These are phyloP conservation scores for Vicia villosa DNA, from an alignment of 306 rosid genomes.

Conservation along the genomic window DNA sequence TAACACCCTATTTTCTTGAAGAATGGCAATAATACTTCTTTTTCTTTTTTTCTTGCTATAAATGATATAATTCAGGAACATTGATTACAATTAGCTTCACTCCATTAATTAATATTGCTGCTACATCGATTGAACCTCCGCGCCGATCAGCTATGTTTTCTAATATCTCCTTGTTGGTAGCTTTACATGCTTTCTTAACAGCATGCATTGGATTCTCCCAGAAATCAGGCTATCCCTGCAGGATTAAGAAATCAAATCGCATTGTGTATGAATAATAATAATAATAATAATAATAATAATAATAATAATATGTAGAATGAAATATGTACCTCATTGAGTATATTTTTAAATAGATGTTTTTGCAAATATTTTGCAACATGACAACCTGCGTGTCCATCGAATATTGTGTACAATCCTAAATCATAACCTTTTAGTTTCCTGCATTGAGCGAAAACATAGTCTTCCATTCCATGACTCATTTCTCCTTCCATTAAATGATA, in stretches of 20 bases:
- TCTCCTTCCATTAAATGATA: conserved; percentile 50
- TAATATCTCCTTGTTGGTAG: conserved; percentile 54
- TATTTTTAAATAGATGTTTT: conserved; percentile 57
- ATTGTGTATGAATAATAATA: not conserved
- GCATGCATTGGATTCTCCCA: conserved; percentile 61
- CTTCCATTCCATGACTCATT: conserved; percentile 65
- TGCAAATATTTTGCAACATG: conserved; percentile 63
- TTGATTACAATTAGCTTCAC: conserved; percentile 49
- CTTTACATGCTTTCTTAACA: conserved; percentile 52
- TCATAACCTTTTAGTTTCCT: conserved; percentile 47
- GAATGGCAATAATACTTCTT: no score
- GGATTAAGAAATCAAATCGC: conserved; percentile 27
- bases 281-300: no score
- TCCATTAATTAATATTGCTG: conserved; percentile 57
- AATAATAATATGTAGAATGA: not conserved
- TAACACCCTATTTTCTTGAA: no score
- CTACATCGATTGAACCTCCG: conserved; percentile 73
- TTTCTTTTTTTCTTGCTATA: no score
- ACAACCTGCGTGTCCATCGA: conserved; percentile 62
- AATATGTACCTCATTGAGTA: conserved; percentile 45
- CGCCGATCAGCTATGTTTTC: conserved; percentile 40
- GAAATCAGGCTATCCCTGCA: conserved; percentile 54
- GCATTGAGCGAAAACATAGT: conserved; percentile 54
- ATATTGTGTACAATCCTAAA: conserved; percentile 63
- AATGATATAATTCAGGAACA: no score